These are phyloP conservation scores for Fusarium chuoi DNA, from an alignment of 2,329 filamentous ascomycete genomes.

Conservation along the genomic window DNA sequence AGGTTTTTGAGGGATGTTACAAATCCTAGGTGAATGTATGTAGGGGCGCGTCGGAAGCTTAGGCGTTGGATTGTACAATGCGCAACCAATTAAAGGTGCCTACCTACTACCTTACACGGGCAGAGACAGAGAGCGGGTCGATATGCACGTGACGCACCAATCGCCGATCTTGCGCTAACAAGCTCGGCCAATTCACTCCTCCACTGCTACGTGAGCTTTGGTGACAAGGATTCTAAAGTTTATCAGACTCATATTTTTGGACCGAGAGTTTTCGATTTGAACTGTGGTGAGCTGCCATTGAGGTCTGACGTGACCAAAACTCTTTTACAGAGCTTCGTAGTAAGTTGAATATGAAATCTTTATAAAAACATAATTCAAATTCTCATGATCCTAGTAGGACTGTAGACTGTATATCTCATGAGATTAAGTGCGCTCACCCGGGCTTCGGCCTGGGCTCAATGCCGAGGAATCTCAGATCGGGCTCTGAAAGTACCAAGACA, in stretches of 20 bases:
- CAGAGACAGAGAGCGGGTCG: neutral
- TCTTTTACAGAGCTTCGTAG: neutral
- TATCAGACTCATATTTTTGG: constrained; percentile 19
- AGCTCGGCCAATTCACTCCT: neutral
- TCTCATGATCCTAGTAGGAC: constrained; percentile 17
- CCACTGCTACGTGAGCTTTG: neutral
- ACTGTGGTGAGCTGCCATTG: constrained; percentile 5
- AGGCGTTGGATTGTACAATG: constrained; percentile 18
- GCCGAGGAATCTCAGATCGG: constrained; percentile 31
- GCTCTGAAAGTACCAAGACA: constrained; percentile 10
- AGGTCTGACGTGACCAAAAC: neutral
- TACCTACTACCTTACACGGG: no score
- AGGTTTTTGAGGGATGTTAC: neutral
- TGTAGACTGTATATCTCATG: constrained; percentile 28
- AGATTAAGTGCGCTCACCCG: constrained; percentile 34
- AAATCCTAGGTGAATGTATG: neutral
- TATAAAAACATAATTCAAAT: constrained; percentile 10
- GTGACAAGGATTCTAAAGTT: constrained; percentile 17
- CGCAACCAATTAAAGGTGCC: constrained; percentile 31
- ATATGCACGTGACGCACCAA: constrained; percentile 23
- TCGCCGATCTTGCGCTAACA: neutral
- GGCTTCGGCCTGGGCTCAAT: constrained; percentile 40
- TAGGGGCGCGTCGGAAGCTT: constrained; percentile 25
- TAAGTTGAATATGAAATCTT: constrained; percentile 16
- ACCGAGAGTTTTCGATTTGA: constrained; percentile 7